phyloP scores from a whole-genome alignment of 2,329 filamentous ascomycete genomes.

The Trichophyton verrucosum region DNA sequence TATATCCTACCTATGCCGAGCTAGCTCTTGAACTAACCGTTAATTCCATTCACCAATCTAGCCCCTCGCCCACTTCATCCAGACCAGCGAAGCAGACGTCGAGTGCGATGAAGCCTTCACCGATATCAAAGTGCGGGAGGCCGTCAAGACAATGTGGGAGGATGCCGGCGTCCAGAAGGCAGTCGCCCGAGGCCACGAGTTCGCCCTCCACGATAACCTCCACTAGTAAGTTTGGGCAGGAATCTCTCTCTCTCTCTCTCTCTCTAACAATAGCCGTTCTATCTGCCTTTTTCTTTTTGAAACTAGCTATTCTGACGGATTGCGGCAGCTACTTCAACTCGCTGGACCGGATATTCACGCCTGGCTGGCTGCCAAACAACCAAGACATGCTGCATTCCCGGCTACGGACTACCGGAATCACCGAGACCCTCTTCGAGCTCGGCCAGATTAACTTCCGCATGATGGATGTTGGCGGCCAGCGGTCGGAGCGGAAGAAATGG shows the following conservation, averaged over 20 bases:
- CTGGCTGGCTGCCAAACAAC: constrained; percentile 76
- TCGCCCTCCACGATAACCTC: constrained; percentile 88
- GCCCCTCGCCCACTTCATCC: constrained; percentile 66
- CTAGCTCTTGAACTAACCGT: neutral
- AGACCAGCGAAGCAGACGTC: constrained; percentile 64
- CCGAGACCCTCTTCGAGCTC: constrained; percentile 84
- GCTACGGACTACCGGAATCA: constrained; percentile 87
- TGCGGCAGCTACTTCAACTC: constrained; percentile 63
- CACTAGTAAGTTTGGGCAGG: constrained; percentile 55
- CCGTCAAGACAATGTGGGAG: constrained; percentile 72
- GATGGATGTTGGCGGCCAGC: constrained; percentile 88
- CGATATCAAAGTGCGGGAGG: constrained; percentile 46
- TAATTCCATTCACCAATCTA: constrained; percentile 27
- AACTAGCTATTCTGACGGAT: neutral
- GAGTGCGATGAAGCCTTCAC: constrained; percentile 71
- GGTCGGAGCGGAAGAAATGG: constrained; percentile 94
- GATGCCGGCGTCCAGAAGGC: constrained; percentile 74
- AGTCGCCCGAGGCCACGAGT: constrained; percentile 92
- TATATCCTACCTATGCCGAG: too few relatives aligned
- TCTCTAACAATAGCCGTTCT: too few relatives aligned
- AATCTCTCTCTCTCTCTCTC: constrained; percentile 16
- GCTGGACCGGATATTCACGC: constrained; percentile 60
- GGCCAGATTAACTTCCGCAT: constrained; percentile 90
- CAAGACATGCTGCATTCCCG: constrained; percentile 88
- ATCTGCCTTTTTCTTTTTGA: too few relatives aligned